Evolutionary conservation across 140 eudicot species (phyloP).

Genomic region (Oenanthe javanica): DNA sequence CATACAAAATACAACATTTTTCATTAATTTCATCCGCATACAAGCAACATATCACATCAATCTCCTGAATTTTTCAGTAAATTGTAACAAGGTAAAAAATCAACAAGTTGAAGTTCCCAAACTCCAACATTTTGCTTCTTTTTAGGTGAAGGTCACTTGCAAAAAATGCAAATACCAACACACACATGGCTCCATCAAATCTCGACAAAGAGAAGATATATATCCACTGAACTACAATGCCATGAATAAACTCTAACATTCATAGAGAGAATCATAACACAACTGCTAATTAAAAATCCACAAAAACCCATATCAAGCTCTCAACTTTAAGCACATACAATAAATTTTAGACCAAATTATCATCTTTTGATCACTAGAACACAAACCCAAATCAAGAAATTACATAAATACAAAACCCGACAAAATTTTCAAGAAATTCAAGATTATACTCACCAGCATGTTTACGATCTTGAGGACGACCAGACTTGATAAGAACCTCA

Average conservation of each 20-base stretch:
- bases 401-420: background rate
- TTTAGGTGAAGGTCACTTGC: background rate
- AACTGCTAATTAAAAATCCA: background rate
- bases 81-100: background rate
- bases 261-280: background rate
- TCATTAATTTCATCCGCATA: background rate
- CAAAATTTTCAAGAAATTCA: background rate
- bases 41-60: background rate
- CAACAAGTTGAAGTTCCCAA: background rate
- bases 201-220: background rate
- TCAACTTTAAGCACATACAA: background rate
- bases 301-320: background rate
- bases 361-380: background rate
- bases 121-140: background rate
- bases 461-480: constrained; percentile 78
- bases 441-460: constrained; percentile 41
- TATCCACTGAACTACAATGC: background rate
- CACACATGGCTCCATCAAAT: background rate
- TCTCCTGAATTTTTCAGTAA: background rate
- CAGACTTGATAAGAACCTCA: constrained; percentile 94
- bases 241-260: background rate
- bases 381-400: background rate
- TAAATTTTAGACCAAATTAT: background rate
- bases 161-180: background rate
- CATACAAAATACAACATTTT: background rate